Evolutionary conservation across 2,329 filamentous ascomycete species (phyloP), one percentile per base, ranked within the genome.

Genomic region (Colletotrichum euphorbiae): DNA sequence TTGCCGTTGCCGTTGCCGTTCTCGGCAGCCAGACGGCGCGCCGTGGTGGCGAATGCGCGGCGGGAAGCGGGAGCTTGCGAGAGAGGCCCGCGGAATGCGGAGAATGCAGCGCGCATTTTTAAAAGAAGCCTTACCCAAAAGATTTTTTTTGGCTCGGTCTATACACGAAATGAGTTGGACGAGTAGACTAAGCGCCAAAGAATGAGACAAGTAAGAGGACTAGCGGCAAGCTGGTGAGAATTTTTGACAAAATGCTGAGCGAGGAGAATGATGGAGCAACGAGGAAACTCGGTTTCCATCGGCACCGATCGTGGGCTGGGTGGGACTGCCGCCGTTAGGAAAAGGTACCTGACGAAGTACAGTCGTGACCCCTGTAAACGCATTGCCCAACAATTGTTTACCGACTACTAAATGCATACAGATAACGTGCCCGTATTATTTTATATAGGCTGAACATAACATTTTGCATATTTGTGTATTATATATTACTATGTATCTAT

Each of bases 251-350:
- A 28, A 28, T 24, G n/a, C 11, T 15, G 0, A 31, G 5, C 24
- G 40, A 40, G 63, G 54, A 50, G 4, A 31, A 55, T 61, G 63
- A 43, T 17, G 42, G 42, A 42, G 42, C n/a, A 38, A 61, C 45
- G 38, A 57, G 42, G 58, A 51, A 67, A 62, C 9, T 21, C 63
- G 58, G 58, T 31, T 68, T 68, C 54, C 45, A 48, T 68, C 65
- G 65, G 65, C 65, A 58, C 17, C 54, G 46, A 28, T 28, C 28
- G 28, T 24, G 15, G n/a, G 51, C 33, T 13, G 19, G 24, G 31
- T 12, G 51, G 24, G 3, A 17, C 33, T 21, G 33, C 17, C 17
- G 33, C 17, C 17, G 33, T 54, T 19, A 28, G 51, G n/a, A 28
- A n/a, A n/a, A n/a, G 28, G 24, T n/a, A 17, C 24, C 46, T 8